phyloP scores from a whole-genome alignment of 2,329 filamentous ascomycete species.

The Aspergillus quadricinctus region DNA sequence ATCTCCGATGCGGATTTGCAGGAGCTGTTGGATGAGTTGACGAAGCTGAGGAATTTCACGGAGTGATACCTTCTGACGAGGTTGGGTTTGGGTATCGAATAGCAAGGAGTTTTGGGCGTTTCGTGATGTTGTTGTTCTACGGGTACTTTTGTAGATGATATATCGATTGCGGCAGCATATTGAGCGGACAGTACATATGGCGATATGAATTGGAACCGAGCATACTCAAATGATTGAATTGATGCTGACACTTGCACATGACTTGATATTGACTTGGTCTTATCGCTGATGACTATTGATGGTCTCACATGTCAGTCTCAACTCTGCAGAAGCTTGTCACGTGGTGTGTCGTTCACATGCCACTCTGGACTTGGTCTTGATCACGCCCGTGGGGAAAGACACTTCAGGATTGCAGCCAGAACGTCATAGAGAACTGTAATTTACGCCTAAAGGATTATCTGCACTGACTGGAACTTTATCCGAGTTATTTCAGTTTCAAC shows the following conservation, averaged over 20 bases:
- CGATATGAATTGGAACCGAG: neutral
- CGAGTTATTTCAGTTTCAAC: neutral
- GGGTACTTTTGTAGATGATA: neutral
- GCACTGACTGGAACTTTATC: neutral
- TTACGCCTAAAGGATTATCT: neutral
- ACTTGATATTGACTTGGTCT: neutral
- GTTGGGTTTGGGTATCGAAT: conserved; percentile 4
- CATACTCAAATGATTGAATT: neutral
- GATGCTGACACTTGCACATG: neutral
- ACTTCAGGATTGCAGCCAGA: neutral
- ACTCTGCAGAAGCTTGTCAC: neutral
- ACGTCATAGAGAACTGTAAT: neutral
- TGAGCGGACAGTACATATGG: neutral
- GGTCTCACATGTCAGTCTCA: neutral
- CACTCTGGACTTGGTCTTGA: neutral
- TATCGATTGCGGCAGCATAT: neutral
- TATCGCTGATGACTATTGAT: neutral
- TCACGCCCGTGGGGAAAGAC: neutral
- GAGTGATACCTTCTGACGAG: conserved; percentile 24
- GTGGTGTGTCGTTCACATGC: neutral
- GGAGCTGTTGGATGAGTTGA: conserved; percentile 84
- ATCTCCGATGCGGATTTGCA: conserved; percentile 85
- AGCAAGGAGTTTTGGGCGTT: conserved; percentile 28
- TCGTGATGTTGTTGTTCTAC: neutral
- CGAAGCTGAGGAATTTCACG: conserved; percentile 61